phyloP scores from a whole-genome alignment of 495 filamentous ascomycete genomes.

The Chlorociboria aeruginascens region DNA sequence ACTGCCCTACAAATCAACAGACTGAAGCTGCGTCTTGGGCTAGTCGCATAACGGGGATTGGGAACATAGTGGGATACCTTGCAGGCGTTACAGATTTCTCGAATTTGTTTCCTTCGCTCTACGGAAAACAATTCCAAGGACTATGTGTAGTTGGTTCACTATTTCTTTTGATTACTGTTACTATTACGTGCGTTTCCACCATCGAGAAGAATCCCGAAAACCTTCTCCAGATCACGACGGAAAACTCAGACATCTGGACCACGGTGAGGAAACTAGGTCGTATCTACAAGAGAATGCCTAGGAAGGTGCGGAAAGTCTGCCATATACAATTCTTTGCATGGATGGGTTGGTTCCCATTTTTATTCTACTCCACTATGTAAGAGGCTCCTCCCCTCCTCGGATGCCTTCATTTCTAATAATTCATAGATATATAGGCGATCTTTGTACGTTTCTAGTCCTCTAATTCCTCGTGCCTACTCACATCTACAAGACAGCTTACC shows the following conservation, averaged over 20 bases:
- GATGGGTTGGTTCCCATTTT: conserved; percentile 8
- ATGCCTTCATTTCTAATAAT: too few species aligned
- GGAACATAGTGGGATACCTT: conserved; percentile 10
- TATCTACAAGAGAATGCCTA: background rate
- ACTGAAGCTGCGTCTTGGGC: conserved; percentile 9
- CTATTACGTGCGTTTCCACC: background rate
- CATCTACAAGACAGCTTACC: background rate
- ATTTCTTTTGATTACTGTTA: background rate
- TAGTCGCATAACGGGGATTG: conserved; percentile 7
- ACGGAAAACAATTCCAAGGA: conserved; percentile 1
- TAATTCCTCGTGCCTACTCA: background rate
- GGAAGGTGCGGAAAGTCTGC: conserved; percentile 1
- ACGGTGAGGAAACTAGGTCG: too few species aligned
- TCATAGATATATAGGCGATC: conserved; percentile 1
- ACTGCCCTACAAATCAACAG: conserved; percentile 9
- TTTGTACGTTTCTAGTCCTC: background rate
- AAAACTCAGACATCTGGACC: too few species aligned
- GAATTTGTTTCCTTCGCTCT: background rate
- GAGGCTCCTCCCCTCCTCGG: background rate
- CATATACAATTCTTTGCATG: conserved; percentile 6
- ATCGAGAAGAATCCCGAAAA: background rate
- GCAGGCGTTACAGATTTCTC: background rate
- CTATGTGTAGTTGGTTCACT: conserved; percentile 1
- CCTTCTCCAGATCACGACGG: too few species aligned
- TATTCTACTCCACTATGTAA: conserved; percentile 8